A percentile compares a stretch with the other conserved stretches of the same genome.
Conservation (phyloP, 805 yeast genomes). For the Saccharomycopsis capsularis region DNA sequence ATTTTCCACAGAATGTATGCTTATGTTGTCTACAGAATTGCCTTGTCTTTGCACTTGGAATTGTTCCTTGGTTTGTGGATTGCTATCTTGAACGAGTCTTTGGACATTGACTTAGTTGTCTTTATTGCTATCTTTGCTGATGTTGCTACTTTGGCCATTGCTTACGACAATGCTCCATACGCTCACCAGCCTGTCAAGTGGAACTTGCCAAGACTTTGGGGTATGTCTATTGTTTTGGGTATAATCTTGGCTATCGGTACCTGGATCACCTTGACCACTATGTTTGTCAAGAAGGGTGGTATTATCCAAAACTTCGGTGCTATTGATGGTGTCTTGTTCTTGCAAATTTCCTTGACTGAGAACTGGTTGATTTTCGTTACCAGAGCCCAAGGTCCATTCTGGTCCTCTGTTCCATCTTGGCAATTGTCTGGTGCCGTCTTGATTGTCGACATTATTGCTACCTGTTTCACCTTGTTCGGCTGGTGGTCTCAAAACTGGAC, state of each 20-base stretch:
- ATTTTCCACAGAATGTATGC: slow-evolving; percentile 99
- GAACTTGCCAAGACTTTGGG: slow-evolving; percentile 97
- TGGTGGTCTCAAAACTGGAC: slow-evolving; percentile 99
- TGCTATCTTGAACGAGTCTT: slow-evolving; percentile 81
- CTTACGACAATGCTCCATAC: slow-evolving; percentile 95
- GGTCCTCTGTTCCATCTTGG: slow-evolving; percentile 96
- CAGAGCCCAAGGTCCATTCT: slow-evolving; percentile 97
- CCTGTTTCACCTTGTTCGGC: slow-evolving; percentile 88
- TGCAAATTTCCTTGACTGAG: slow-evolving; percentile 91
- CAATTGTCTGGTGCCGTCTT: slow-evolving; percentile 92
- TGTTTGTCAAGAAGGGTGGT: slow-evolving; percentile 88
- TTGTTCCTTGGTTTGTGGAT: slow-evolving; percentile 94
- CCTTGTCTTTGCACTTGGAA: slow-evolving; percentile 90
- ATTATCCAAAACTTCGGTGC: slow-evolving; percentile 95
- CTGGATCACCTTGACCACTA: slow-evolving; percentile 92
- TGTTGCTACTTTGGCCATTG: slow-evolving; percentile 95
- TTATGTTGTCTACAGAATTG: slow-evolving; percentile 96
- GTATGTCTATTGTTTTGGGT: slow-evolving; percentile 88
- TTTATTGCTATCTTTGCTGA: slow-evolving; percentile 97
- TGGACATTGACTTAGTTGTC: slow-evolving; percentile 86
- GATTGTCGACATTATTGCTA: slow-evolving; percentile 83
- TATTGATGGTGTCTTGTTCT: slow-evolving; percentile 85
- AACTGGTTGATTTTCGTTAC: slow-evolving; percentile 96
- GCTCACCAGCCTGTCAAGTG: slow-evolving; percentile 91
- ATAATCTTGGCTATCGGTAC: slow-evolving; percentile 81